Percentiles rank a stretch among this genome's conserved stretches.
Conservation (phyloP, 2,329 filamentous ascomycete genomes). For the Aspergillus alliaceus region DNA sequence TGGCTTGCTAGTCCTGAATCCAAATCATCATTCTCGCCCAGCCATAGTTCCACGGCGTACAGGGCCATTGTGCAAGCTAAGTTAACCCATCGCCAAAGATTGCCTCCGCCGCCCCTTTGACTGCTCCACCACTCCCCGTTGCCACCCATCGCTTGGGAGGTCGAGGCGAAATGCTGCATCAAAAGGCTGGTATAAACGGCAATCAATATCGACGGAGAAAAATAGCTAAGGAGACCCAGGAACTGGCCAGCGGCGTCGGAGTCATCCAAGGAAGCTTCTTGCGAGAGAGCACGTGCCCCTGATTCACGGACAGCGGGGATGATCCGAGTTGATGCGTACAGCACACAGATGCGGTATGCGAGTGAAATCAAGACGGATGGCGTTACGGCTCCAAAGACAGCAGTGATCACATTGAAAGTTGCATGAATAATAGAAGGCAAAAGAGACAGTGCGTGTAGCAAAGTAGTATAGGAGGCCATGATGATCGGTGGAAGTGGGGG, state of each 20-base stretch:
- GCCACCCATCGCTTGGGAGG: conserved; percentile 58
- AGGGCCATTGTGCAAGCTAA: conserved; percentile 83
- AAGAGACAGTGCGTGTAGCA: conserved; percentile 78
- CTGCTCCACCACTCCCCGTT: conserved; percentile 79
- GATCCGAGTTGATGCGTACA: conserved; percentile 93
- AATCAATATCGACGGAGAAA: conserved; percentile 90
- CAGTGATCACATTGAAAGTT: conserved; percentile 80
- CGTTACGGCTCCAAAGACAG: conserved; percentile 92
- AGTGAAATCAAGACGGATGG: conserved; percentile 95
- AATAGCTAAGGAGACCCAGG: conserved; percentile 84
- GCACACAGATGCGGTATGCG: conserved; percentile 88
- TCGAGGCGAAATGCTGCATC: conserved; percentile 90
- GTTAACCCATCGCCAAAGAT: conserved; percentile 92
- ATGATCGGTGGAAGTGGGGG: conserved; percentile 96
- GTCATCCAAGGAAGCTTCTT: conserved; percentile 84
- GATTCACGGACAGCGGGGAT: conserved; percentile 90
- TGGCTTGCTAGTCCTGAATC: conserved; percentile 72
- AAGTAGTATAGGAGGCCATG: conserved; percentile 95
- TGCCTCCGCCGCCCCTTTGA: conserved; percentile 79
- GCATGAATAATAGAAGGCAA: conserved; percentile 83
- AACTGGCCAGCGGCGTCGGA: conserved; percentile 77
- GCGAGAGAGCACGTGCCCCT: conserved; percentile 76
- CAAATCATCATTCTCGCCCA: conserved; percentile 70
- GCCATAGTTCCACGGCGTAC: conserved; percentile 86
- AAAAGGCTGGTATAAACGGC: conserved; percentile 94